A percentile compares a stretch with the other conserved stretches of the same genome.
Evolutionary conservation across 2,329 filamentous ascomycete species (phyloP).

Genomic region (Helicocarpus griseus): DNA sequence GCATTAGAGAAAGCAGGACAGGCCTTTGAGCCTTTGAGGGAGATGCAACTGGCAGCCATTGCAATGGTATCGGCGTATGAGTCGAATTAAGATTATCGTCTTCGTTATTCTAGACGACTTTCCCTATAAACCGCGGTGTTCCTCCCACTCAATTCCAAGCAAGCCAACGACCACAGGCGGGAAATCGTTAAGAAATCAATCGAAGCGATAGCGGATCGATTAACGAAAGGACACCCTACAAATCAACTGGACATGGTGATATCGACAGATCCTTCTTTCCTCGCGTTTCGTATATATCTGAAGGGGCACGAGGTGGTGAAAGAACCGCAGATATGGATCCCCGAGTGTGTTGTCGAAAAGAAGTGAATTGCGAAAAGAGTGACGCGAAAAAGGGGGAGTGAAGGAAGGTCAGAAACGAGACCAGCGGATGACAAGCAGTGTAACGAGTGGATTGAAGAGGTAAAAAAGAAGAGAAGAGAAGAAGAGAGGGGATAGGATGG

Average conservation of each 20-base stretch:
- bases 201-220: neutral
- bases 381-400: constrained; percentile 4
- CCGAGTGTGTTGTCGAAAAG: neutral
- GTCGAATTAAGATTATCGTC: neutral
- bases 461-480: constrained; percentile 6
- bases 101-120: too few relatives aligned
- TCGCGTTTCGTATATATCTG: neutral
- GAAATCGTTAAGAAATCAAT: neutral
- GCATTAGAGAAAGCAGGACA: constrained; percentile 65
- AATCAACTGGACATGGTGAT: neutral
- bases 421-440: constrained; percentile 12
- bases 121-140: too few relatives aligned
- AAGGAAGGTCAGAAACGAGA: constrained; percentile 10
- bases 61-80: constrained; percentile 9
- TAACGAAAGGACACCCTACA: neutral
- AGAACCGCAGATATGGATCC: neutral
- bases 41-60: constrained; percentile 47
- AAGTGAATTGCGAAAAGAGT: constrained; percentile 6
- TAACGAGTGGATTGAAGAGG: constrained; percentile 5
- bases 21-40: constrained; percentile 57
- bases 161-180: neutral
- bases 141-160: neutral
- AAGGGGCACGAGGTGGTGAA: neutral
- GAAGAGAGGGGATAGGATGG: too few relatives aligned
- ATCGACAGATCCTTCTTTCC: neutral